A percentile compares a stretch with the other conserved stretches of the same genome.
Evolutionary conservation across 352 stramenopile species (phyloP).

Genomic region (Nothophytophthora sp.): DNA sequence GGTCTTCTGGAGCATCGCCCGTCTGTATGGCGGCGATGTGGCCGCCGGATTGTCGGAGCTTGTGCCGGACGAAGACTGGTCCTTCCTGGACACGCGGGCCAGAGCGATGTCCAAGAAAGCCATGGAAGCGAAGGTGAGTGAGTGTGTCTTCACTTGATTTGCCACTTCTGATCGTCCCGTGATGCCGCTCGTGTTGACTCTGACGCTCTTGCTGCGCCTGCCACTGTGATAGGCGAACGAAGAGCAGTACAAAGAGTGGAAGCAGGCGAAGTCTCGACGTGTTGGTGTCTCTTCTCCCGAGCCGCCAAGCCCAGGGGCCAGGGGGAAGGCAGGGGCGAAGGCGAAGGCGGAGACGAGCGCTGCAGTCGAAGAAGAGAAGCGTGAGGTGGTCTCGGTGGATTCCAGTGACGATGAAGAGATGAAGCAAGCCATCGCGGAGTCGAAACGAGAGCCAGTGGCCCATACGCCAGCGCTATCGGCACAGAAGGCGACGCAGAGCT

Average conservation of each 20-base stretch:
- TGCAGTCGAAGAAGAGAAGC: conserved; percentile 16
- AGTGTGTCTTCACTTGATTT: too few species aligned
- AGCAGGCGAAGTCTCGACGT: conserved; percentile 23
- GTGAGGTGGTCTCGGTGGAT: conserved; percentile 17
- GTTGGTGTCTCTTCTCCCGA: conserved; percentile 1
- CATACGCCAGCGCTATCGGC: conserved; percentile 31
- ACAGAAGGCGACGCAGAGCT: conserved; percentile 26
- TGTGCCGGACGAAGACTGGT: conserved; percentile 83
- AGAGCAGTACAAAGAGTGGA: conserved; percentile 70
- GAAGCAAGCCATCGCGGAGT: conserved; percentile 6
- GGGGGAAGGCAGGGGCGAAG: conserved; percentile 4
- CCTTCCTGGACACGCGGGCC: conserved; percentile 75
- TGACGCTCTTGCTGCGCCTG: too few species aligned
- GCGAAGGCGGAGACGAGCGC: neutral
- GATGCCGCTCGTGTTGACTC: too few species aligned
- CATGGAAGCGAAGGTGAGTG: conserved; percentile 66
- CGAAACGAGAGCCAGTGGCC: conserved; percentile 13
- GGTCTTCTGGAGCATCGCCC: conserved; percentile 87
- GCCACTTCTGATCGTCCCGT: too few species aligned
- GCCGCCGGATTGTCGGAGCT: conserved; percentile 61
- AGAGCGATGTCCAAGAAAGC: conserved; percentile 79
- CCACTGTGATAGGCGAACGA: conserved; percentile 62
- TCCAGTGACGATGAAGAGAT: conserved; percentile 15
- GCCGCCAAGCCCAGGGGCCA: neutral
- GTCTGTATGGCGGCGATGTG: conserved; percentile 77